Evolutionary conservation across 208 protist genomes (phyloP).

Genomic region (Trypanosoma boissoni): DNA sequence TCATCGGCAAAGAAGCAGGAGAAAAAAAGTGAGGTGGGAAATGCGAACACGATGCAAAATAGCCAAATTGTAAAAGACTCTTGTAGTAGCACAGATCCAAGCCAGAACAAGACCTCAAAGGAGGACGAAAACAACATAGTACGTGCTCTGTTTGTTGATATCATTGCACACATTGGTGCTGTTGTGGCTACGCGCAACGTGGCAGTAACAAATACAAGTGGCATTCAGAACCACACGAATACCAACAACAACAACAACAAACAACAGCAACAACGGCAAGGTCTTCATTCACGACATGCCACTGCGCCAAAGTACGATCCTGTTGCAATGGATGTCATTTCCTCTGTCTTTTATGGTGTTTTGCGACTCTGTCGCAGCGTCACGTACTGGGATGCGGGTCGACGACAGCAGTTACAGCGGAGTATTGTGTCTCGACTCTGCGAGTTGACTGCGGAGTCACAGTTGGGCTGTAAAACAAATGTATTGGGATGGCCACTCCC

Average conservation of each 20-base stretch:
- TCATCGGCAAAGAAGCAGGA: background rate
- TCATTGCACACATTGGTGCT: constrained; percentile 38
- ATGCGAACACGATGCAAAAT: background rate
- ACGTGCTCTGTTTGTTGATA: constrained; percentile 34
- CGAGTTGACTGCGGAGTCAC: background rate
- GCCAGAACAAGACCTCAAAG: background rate
- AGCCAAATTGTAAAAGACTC: background rate
- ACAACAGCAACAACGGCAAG: too few relatives aligned
- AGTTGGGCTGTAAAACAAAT: too few relatives aligned
- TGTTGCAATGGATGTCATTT: constrained; percentile 34
- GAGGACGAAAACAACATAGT: constrained; percentile 5
- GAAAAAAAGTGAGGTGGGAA: background rate
- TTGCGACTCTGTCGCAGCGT: constrained; percentile 43
- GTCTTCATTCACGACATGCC: too few relatives aligned
- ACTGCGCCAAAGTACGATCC: background rate
- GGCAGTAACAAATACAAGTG: background rate
- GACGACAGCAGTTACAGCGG: constrained; percentile 19
- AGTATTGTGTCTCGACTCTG: constrained; percentile 13
- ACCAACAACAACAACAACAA: too few relatives aligned
- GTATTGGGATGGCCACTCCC: too few relatives aligned
- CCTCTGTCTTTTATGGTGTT: constrained; percentile 39
- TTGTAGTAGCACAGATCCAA: too few relatives aligned
- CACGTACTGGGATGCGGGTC: constrained; percentile 14
- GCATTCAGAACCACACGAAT: background rate
- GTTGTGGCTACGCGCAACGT: constrained; percentile 24